These are phyloP conservation scores for Alloascoidea africana DNA, from an alignment of 805 yeast species.

Conservation along the genomic window DNA sequence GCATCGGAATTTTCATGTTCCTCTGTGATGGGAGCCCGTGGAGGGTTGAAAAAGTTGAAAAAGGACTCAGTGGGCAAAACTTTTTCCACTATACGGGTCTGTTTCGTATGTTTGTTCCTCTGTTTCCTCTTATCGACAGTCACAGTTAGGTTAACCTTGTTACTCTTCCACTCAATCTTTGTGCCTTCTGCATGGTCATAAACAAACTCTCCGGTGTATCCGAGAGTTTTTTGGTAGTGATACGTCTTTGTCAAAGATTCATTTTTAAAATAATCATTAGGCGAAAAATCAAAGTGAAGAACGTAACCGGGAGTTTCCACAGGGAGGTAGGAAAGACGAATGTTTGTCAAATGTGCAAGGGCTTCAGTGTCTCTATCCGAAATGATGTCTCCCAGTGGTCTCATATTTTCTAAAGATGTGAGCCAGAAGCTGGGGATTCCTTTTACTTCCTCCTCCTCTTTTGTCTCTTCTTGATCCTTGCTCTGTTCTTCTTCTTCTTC, in stretches of 20 bases:
- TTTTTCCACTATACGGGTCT: conserved; percentile 91
- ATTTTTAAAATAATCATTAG: conserved; percentile 68
- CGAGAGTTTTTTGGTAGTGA: conserved; percentile 86
- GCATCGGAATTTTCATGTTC: no score
- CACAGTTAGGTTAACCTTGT: conserved; percentile 73
- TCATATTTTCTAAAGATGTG: conserved; percentile 82
- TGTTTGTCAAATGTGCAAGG: conserved; percentile 47
- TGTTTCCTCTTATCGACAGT: conserved; percentile 89
- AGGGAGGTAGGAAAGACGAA: conserved; percentile 65
- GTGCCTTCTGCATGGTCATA: conserved; percentile 94
- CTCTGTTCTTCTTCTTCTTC: conserved; percentile 26
- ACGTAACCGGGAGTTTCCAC: conserved; percentile 76
- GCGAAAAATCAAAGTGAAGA: conserved; percentile 64
- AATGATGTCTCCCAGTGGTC: conserved; percentile 67
- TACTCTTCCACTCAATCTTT: conserved; percentile 69
- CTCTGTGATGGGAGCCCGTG: conserved; percentile 53
- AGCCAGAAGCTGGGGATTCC: conserved; percentile 97
- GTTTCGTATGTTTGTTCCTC: conserved; percentile 92
- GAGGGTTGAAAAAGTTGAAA: conserved; percentile 93
- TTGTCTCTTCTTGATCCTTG: conserved; percentile 18
- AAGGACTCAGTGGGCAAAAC: conserved; percentile 89
- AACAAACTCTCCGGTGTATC: conserved; percentile 90
- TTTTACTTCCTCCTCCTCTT: conserved; percentile 19
- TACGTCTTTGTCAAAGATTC: conserved; percentile 67
- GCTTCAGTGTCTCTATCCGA: conserved; percentile 86